These are phyloP conservation scores for Piromyces sp. DNA, from an alignment of 192 early-diverging fungal genomes.

Conservation along the genomic window DNA sequence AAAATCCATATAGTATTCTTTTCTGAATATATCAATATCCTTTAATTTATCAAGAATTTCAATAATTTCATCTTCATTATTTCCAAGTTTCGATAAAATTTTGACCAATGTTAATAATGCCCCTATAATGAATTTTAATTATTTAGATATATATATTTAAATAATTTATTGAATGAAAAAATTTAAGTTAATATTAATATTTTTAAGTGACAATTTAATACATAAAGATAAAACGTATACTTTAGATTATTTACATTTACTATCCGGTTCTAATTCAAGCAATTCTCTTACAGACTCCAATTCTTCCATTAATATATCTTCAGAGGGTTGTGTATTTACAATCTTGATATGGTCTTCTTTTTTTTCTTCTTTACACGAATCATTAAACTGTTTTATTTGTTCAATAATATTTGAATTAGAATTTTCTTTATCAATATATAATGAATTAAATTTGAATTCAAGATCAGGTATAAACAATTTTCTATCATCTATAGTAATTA, in stretches of 20 bases:
- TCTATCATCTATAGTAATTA: neutral
- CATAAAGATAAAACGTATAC: too few relatives aligned
- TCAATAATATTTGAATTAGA: conserved; percentile 2
- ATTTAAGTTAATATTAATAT: too few relatives aligned
- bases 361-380: conserved; percentile 7
- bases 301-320: conserved; percentile 30
- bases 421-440: conserved; percentile 8
- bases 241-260: conserved; percentile 57
- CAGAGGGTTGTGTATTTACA: conserved; percentile 14
- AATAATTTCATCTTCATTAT: conserved; percentile 17
- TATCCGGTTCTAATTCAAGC: conserved; percentile 58
- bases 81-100: conserved; percentile 20
- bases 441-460: conserved; percentile 12
- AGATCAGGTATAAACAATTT: conserved; percentile 11
- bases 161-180: too few relatives aligned
- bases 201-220: too few relatives aligned
- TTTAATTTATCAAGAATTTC: conserved; percentile 26
- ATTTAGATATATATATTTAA: too few relatives aligned
- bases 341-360: conserved; percentile 9
- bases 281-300: conserved; percentile 44
- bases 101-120: conserved; percentile 36
- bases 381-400: conserved; percentile 9
- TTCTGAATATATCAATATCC: conserved; percentile 28
- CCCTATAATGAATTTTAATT: conserved; percentile 24
- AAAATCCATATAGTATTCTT: conserved; percentile 33